A percentile compares a stretch with the other conserved stretches of the same genome.
These are phyloP conservation scores for Tulasnella sp. DNA, from an alignment of 768 basidiomycete species.

Conservation along the genomic window DNA sequence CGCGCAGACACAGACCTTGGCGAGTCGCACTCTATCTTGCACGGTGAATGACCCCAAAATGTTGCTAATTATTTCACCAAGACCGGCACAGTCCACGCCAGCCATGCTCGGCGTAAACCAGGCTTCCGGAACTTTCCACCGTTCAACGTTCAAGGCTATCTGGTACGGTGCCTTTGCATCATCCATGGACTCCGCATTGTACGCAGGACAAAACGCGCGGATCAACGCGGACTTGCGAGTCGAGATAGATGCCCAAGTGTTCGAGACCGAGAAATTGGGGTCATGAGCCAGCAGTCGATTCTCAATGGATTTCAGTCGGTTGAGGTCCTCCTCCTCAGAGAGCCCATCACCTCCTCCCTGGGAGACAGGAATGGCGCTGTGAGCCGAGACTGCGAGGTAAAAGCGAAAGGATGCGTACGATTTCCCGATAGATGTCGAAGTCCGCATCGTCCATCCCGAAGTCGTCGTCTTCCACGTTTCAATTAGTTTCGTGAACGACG, in stretches of 20 bases:
- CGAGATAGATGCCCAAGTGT: constrained; percentile 71
- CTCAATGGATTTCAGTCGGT: constrained; percentile 62
- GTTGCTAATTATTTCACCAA: constrained; percentile 84
- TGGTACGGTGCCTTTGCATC: constrained; percentile 43
- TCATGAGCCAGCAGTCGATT: constrained; percentile 71
- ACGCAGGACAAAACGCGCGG: constrained; percentile 71
- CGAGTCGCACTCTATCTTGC: constrained; percentile 56
- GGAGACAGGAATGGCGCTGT: not conserved
- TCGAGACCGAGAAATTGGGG: constrained; percentile 65
- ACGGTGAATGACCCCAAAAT: constrained; percentile 62
- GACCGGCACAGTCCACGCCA: constrained; percentile 85
- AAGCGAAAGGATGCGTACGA: constrained; percentile 40
- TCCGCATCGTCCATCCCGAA: constrained; percentile 94
- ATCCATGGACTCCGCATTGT: constrained; percentile 43
- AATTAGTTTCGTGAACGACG: not conserved
- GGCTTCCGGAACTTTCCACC: constrained; percentile 83
- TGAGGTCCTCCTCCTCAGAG: constrained; percentile 70
- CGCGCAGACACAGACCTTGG: constrained; percentile 48
- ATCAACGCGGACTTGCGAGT: constrained; percentile 75
- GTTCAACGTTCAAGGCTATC: constrained; percentile 81
- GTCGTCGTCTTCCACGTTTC: constrained; percentile 53
- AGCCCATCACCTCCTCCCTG: constrained; percentile 10
- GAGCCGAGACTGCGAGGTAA: not conserved
- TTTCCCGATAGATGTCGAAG: constrained; percentile 96
- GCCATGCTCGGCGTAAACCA: constrained; percentile 93